Base-by-base conservation (phyloP, 306 rosid species). In the Alnus rubra region DNA sequence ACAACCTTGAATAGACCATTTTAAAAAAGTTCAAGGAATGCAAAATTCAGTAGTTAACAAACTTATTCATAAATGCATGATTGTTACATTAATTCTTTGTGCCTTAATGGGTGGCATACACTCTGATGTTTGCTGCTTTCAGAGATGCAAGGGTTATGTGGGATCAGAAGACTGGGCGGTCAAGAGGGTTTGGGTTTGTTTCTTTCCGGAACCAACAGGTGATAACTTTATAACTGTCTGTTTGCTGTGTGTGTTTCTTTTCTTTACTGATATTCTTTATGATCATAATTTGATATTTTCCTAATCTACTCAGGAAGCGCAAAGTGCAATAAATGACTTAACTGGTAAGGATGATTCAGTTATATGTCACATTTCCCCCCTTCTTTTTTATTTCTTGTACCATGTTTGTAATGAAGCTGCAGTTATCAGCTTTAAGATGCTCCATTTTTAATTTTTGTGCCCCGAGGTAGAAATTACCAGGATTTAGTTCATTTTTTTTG, bases 81-180 rank as follows among this genome's bases (percentile, higher is more conserved):
- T 56, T 59, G 56, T 81, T 74, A 11, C 64, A 9, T 9, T 52
- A 73, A 19, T 18, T 58, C 45, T 54, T 33, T 4, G 35, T 59
- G 15, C 28, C 19, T 8, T 52, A 28, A 6, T 16, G 12, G 30
- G 4, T 28, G 51, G 13, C 48, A 14, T 74, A 58, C 70, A 54
- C 39, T 67, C 71, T 69, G 48, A 51, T 52, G 78, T 75, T 76
- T 76, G 28, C 75, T 88, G 76, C 74, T 84, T 71, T 79, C 84
- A 95, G 98, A 35, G 98, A 95, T 87, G 98, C 98, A 72, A 90
- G 97, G 86, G 98, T 95, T 79, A 95, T 95, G 98, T 95, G 98
- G 98, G 98, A 95, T 88, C 98, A 92, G 81, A 95, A 95, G 81
- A 92, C 98, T 51, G 98, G 98, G 74, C 94, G 98, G 16, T 95